Conservation (phyloP, 148 eudicot species). For the Mesembryanthemum crystallinum region DNA sequence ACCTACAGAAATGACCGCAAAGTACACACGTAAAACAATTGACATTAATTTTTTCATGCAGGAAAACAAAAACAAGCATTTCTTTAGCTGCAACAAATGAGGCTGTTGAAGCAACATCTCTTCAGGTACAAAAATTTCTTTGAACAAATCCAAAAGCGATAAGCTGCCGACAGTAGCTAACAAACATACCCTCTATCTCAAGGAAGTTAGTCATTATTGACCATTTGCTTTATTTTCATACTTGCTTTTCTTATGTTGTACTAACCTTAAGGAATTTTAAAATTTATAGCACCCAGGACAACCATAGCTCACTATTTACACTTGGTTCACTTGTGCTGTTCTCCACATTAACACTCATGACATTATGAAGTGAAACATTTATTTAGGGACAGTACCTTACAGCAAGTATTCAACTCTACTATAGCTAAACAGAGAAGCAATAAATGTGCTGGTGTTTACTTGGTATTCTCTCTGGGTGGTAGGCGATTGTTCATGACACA, state of each 20-base stretch:
- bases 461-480: constrained; percentile 95
- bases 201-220: no score
- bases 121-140: background rate
- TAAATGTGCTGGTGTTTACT: constrained; percentile 45
- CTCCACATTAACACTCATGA: background rate
- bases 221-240: background rate
- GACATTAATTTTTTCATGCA: background rate
- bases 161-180: background rate
- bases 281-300: background rate
- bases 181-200: background rate
- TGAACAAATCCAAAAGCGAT: background rate
- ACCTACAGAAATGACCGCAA: constrained; percentile 59
- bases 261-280: background rate
- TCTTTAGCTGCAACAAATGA: background rate
- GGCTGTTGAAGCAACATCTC: background rate
- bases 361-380: background rate
- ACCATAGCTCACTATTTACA: background rate
- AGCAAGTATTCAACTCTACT: background rate
- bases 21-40: background rate
- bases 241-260: background rate
- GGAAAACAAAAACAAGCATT: background rate
- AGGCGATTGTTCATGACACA: constrained; percentile 86
- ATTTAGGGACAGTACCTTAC: no score
- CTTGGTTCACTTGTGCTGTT: background rate
- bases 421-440: constrained; percentile 10